Evolutionary conservation across 2,329 filamentous ascomycete species (phyloP).

Genomic region (Pseudonectria buxi): DNA sequence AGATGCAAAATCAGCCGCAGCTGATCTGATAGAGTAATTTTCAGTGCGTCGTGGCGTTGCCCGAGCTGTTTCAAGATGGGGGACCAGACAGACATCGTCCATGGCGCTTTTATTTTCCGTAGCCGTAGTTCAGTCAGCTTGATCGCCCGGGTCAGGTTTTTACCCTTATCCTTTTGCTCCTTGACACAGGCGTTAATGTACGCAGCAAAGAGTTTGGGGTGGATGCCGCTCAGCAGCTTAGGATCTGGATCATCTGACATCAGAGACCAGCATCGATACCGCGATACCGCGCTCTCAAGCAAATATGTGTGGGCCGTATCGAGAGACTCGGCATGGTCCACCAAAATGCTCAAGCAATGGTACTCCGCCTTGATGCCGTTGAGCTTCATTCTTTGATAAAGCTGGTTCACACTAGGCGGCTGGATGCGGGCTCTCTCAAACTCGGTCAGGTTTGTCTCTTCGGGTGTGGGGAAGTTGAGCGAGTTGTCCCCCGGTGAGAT

Average conservation of each 20-base stretch:
- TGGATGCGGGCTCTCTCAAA: slow-evolving; percentile 56
- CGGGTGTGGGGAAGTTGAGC: slow-evolving; percentile 34
- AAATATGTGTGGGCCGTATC: slow-evolving; percentile 44
- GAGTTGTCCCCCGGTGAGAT: slow-evolving; percentile 54
- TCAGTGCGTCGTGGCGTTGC: slow-evolving; percentile 21
- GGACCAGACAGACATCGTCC: slow-evolving; percentile 27
- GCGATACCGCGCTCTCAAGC: slow-evolving; percentile 30
- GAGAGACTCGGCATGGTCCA: slow-evolving; percentile 45
- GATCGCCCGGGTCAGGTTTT: slow-evolving; percentile 26
- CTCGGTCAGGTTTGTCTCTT: slow-evolving; percentile 49
- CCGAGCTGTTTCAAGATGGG: slow-evolving; percentile 28
- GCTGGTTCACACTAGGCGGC: slow-evolving; percentile 50
- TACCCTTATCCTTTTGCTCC: slow-evolving; percentile 13
- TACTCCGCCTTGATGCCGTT: slow-evolving; percentile 42
- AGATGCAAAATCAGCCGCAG: slow-evolving; percentile 23
- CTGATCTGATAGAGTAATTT: slow-evolving; percentile 23
- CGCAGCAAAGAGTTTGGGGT: slow-evolving; percentile 37
- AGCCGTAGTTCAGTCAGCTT: slow-evolving; percentile 23
- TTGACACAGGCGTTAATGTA: slow-evolving; percentile 36
- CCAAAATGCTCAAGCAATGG: slow-evolving; percentile 47
- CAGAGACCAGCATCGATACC: slow-evolving; percentile 11
- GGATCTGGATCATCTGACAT: slow-evolving; percentile 17
- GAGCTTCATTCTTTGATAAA: slow-evolving; percentile 53
- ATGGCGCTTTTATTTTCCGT: slow-evolving; percentile 14
- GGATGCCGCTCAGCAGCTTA: slow-evolving; percentile 17